phyloP scores from a whole-genome alignment of 2,329 filamentous ascomycete species.

The Trichoderma endophyticum region DNA sequence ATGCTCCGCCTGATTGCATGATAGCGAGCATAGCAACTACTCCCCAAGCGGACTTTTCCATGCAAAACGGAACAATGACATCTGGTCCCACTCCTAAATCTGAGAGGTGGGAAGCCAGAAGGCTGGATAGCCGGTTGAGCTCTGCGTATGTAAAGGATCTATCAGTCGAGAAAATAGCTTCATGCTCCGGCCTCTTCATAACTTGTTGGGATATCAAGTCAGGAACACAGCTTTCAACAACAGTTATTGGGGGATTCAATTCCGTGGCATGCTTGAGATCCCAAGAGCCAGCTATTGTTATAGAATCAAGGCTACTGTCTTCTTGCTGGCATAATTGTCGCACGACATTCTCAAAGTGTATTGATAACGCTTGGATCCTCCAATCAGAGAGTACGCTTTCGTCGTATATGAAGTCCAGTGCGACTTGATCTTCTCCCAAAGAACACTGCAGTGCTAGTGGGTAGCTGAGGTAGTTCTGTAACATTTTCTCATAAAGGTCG shows the following conservation, averaged over 20 bases:
- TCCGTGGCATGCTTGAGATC: background rate
- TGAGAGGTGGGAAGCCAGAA: slow-evolving; percentile 5
- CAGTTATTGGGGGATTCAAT: background rate
- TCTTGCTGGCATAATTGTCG: background rate
- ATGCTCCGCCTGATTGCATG: slow-evolving; percentile 28
- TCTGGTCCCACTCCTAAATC: slow-evolving; percentile 27
- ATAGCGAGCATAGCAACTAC: slow-evolving; percentile 26
- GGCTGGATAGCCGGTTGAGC: background rate
- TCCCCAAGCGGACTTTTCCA: slow-evolving; percentile 23
- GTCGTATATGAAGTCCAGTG: slow-evolving; percentile 1
- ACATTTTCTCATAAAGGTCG: background rate
- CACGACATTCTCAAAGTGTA: background rate
- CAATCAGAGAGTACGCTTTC: background rate
- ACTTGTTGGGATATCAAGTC: slow-evolving; percentile 15
- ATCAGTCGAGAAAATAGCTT: slow-evolving; percentile 12
- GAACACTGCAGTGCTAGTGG: background rate
- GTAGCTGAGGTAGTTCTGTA: slow-evolving; percentile 13
- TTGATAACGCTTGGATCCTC: background rate
- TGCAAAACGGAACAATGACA: slow-evolving; percentile 19
- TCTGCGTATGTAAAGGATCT: background rate
- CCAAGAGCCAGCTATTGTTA: background rate
- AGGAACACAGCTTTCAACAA: slow-evolving; percentile 26
- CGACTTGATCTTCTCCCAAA: background rate
- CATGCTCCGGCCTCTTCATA: background rate
- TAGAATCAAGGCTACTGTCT: background rate